Evolutionary conservation across 495 filamentous ascomycete genomes (phyloP), one percentile per base, ranked within the genome.

Genomic region (Talaromyces thailandensis): DNA sequence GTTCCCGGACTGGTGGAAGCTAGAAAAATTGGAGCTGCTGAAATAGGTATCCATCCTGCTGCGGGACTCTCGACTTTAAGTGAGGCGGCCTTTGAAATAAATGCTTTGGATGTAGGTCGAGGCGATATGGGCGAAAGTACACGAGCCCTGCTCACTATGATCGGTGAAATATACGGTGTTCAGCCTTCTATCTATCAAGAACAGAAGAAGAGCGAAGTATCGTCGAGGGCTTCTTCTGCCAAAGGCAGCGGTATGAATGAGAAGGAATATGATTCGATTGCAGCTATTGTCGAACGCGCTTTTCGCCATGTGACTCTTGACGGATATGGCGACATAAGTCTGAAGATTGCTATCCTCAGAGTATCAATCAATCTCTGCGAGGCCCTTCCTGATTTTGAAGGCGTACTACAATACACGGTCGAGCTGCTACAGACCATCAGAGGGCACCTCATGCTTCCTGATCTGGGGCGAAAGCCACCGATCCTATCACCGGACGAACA

Each of bases 31-130:
- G 92, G 92, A 32, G 95, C 94, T 59, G 94, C 95, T 21, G 94
- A 97, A 66, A 88, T 93, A 62, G 94, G 95, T 4, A 88, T 98
- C 51, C 94, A 98, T 73, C 95, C 95, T 52, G 92, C 92, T 26
- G 92, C 94, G 24, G 91, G 89, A 1, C 73, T 95, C 45, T 83
- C 86, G 12, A 86, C 86, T 64, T 73, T 92, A 24, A 80, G 73
- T 58, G 78, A 81, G 60, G 73, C 76, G 4, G 69, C 77, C 1
- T 79, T 79, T 62, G 76, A 80, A 64, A 76, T 86, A n/a, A 85
- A 84, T 35, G 83, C 87, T 7, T 73, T 94, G 56, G 88, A 93
- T 64, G 73, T 92, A 25, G 85, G 84, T 14, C 87, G 89, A 64
- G 86, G 85, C 0, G 89, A 93, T 64, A 83, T 91, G 70, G 89